These are phyloP conservation scores for Stephanodiscus triporus DNA, from an alignment of 108 stramenopile genomes.

Conservation along the genomic window DNA sequence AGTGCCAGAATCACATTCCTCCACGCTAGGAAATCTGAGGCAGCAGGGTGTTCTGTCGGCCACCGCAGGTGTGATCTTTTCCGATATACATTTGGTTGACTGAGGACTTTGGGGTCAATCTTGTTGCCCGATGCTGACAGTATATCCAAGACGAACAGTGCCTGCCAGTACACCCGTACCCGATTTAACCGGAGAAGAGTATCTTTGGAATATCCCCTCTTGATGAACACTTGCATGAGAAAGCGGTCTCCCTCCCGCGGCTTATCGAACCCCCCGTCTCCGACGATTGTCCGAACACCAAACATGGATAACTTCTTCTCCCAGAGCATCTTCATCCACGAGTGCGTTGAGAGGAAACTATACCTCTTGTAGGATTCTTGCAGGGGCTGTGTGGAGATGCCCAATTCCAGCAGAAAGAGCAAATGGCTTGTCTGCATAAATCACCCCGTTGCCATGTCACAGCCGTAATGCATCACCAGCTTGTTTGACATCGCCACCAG, in stretches of 20 bases:
- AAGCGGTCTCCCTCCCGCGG: neutral
- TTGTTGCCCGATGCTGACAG: too few relatives aligned
- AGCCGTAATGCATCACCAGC: neutral
- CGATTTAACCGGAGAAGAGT: neutral
- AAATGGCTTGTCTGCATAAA: neutral
- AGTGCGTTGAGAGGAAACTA: neutral
- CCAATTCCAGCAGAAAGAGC: neutral
- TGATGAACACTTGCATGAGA: neutral
- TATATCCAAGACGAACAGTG: neutral
- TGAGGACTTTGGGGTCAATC: too few relatives aligned
- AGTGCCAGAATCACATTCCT: neutral
- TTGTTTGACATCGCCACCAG: neutral
- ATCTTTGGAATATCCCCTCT: neutral
- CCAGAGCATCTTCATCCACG: conserved; percentile 2
- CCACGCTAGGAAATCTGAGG: neutral
- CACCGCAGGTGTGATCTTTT: neutral
- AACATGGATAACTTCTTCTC: neutral
- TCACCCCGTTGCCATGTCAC: neutral
- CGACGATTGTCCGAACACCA: neutral
- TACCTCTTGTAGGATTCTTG: neutral
- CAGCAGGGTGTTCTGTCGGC: neutral
- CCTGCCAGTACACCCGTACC: neutral
- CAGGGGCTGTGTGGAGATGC: neutral
- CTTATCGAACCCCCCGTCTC: too few relatives aligned
- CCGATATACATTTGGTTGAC: too few relatives aligned